Percentiles rank a stretch among this genome's conserved stretches.
Conservation (phyloP, 805 yeast species). For the Yarrowia keelungensis region DNA sequence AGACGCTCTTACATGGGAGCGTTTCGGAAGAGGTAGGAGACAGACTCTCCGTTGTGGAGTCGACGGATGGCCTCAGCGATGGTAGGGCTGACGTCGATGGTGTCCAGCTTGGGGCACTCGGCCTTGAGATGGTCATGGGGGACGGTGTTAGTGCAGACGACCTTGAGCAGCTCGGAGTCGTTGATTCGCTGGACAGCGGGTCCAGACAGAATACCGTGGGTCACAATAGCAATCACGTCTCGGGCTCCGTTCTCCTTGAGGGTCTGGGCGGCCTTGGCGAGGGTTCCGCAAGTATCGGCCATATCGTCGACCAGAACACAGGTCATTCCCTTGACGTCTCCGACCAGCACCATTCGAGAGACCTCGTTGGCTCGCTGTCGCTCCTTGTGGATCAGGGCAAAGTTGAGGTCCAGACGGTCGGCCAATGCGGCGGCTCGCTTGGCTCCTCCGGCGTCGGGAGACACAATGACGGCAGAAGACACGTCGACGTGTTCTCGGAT, state of each 20-base stretch:
- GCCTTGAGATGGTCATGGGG: constrained; percentile 73
- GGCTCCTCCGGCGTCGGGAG: constrained; percentile 99
- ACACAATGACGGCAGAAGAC: constrained; percentile 75
- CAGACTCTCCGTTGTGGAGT: constrained; percentile 94
- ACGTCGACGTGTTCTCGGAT: constrained; percentile 69
- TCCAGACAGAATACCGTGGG: constrained; percentile 93
- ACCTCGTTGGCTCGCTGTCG: constrained; percentile 95
- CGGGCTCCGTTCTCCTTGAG: constrained; percentile 80
- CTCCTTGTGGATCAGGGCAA: constrained; percentile 96
- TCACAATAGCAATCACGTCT: constrained; percentile 88
- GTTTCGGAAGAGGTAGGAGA: constrained; percentile 82
- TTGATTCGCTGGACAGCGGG: constrained; percentile 77
- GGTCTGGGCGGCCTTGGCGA: constrained; percentile 92
- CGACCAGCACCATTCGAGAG: constrained; percentile 92
- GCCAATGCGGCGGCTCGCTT: constrained; percentile 95
- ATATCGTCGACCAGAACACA: constrained; percentile 93
- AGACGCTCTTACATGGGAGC: constrained; percentile 53
- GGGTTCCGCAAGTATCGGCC: constrained; percentile 98
- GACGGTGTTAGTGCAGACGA: constrained; percentile 92
- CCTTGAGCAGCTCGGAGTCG: constrained; percentile 67
- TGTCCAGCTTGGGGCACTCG: constrained; percentile 71
- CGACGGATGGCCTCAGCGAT: constrained; percentile 94
- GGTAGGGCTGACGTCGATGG: constrained; percentile 83
- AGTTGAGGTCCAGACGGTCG: constrained; percentile 87
- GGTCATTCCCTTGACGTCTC: constrained; percentile 83